Evolutionary conservation across 257 asterid species (phyloP), one percentile per base, ranked within the genome.

Genomic region (Apocynum venetum): DNA sequence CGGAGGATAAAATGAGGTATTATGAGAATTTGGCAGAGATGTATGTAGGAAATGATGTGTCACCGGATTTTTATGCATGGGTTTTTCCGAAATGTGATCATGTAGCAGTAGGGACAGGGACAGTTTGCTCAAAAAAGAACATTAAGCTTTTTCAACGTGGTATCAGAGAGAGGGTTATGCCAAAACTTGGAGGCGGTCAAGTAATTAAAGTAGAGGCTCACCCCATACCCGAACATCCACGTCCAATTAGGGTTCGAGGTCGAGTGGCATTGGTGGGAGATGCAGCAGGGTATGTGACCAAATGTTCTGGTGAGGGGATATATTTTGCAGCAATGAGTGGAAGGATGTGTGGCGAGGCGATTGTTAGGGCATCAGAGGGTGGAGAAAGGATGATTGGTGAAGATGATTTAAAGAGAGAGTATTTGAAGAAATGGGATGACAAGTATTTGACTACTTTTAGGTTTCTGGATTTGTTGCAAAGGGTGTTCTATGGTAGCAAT

Each of bases 51-150:
- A 79, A 76, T 78, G 97, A 92, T 84, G 96, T 92, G 9, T 92
- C 97, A 0, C 97, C 97, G 0, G 96, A 92, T 72, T 91, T 92
- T 87, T 92, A 92, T 83, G 97, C 86, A 2, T 93, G 98, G 97
- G 97, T 93, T 71, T 91, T 93, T 75, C 98, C 97, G 2, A 92
- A 92, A 73, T 88, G 93, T 79, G 97, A 92, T 81, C 97, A 92
- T 82, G 97, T 92, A 44, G 97, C 96, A 0, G 97, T 92, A 3
- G 95, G 93, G 43, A 92, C 96, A 0, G 97, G 97, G 51, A 91
- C 95, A 0, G 83, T 84, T 9, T 79, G 84, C 65, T 85, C 89
- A 0, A 92, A 81, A 70, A 83, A 82, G 73, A 44, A 84, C 82
- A 85, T 91, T 78, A 90, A 89, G 80, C 66, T 69, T 75, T 76